Percentiles rank a stretch among this genome's conserved stretches.
Conservation (phyloP, 805 yeast species). For the Grigorovia humatica region DNA sequence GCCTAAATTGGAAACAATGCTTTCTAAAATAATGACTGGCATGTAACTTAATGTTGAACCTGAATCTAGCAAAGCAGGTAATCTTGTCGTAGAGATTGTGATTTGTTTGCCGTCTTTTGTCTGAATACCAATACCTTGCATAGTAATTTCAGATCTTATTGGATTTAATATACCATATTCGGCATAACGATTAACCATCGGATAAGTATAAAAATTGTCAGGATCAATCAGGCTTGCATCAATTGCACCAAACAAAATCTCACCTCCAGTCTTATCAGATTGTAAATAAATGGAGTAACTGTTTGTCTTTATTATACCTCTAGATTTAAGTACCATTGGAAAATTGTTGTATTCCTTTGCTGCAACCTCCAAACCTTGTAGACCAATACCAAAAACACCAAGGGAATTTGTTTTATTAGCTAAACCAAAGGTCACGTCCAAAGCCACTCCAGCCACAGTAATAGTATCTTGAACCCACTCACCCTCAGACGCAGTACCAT, state of each 20-base stretch:
- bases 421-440: conserved; percentile 60
- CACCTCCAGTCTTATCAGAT: conserved; percentile 35
- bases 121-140: conserved; percentile 26
- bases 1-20: conserved; percentile 24
- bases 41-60: conserved; percentile 44
- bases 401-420: conserved; percentile 53
- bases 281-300: conserved; percentile 58
- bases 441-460: conserved; percentile 32
- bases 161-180: conserved; percentile 11
- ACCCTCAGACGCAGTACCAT: conserved; percentile 36
- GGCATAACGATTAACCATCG: conserved; percentile 34
- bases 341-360: conserved; percentile 51
- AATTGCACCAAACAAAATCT: conserved; percentile 63
- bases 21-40: conserved; percentile 28
- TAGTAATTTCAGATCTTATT: conserved; percentile 19
- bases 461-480: conserved; percentile 46
- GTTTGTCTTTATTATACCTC: conserved; percentile 45
- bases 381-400: conserved; percentile 53
- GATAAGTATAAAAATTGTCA: conserved; percentile 42
- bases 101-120: conserved; percentile 5
- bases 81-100: conserved; percentile 18
- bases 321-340: conserved; percentile 48
- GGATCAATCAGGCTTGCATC: conserved; percentile 48
- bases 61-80: conserved; percentile 41
- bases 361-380: conserved; percentile 49